Evolutionary conservation across 495 filamentous ascomycete species (phyloP).

Genomic region (Geoglossum glabrum): DNA sequence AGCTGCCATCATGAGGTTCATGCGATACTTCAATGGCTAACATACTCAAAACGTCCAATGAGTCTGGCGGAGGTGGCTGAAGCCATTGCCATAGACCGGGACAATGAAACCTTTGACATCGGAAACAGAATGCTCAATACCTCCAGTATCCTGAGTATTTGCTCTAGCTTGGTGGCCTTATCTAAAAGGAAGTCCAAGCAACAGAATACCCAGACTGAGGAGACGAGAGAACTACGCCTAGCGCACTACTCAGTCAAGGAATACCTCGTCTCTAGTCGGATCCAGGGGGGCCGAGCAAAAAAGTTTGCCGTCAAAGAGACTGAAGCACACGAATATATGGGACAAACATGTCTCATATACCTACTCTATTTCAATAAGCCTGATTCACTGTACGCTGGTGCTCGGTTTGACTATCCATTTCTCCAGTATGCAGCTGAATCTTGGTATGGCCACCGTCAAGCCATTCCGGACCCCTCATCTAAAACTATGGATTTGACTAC

Average conservation of each 20-base stretch:
- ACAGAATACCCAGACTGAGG: neutral
- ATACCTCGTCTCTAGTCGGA: slow-evolving; percentile 9
- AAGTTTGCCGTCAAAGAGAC: slow-evolving; percentile 5
- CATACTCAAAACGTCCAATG: slow-evolving; percentile 6
- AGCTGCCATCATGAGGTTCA: slow-evolving; percentile 4
- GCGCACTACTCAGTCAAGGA: slow-evolving; percentile 15
- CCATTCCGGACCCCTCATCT: neutral
- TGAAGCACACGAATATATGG: slow-evolving; percentile 3
- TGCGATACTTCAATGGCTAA: slow-evolving; percentile 10
- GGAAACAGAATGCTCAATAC: slow-evolving; percentile 1
- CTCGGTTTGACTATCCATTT: neutral
- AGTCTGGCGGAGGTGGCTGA: slow-evolving; percentile 9
- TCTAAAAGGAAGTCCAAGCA: neutral
- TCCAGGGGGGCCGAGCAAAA: neutral
- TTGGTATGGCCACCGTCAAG: neutral
- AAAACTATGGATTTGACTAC: neutral
- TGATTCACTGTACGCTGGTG: neutral
- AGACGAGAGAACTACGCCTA: slow-evolving; percentile 3
- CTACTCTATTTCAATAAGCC: neutral
- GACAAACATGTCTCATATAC: slow-evolving; percentile 9
- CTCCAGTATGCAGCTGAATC: neutral
- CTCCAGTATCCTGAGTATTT: slow-evolving; percentile 5
- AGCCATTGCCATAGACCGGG: slow-evolving; percentile 5
- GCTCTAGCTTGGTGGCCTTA: slow-evolving; percentile 8
- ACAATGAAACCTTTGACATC: slow-evolving; percentile 1